phyloP scores from a whole-genome alignment of 208 protist genomes.

The Leishmania amazonensis region DNA sequence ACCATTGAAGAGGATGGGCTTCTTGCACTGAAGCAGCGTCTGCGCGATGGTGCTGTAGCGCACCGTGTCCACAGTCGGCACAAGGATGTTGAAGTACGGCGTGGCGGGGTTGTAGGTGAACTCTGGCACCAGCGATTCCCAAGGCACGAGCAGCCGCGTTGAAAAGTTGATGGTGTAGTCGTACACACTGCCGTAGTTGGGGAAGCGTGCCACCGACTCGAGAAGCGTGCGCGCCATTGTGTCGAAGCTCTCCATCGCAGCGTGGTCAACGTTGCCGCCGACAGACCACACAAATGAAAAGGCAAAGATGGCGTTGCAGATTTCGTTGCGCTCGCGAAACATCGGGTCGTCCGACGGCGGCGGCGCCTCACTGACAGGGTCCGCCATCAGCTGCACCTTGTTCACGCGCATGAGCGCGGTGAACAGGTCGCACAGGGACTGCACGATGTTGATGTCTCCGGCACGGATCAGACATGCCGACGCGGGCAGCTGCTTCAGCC shows the following conservation, averaged over 20 bases:
- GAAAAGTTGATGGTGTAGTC: constrained; percentile 94
- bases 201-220: constrained; percentile 86
- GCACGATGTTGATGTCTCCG: constrained; percentile 93
- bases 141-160: constrained; percentile 78
- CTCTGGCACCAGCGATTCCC: constrained; percentile 78
- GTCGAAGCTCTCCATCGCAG: constrained; percentile 93
- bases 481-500: constrained; percentile 68
- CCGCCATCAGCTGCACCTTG: constrained; percentile 72
- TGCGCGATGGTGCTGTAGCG: constrained; percentile 93
- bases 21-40: constrained; percentile 82
- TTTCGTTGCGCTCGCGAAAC: constrained; percentile 87
- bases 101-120: constrained; percentile 82
- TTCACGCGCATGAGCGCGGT: constrained; percentile 79
- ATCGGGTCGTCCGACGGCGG: constrained; percentile 55
- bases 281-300: constrained; percentile 97
- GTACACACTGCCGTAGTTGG: constrained; percentile 91
- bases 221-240: constrained; percentile 77
- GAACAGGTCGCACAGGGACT: constrained; percentile 93
- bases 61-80: constrained; percentile 97
- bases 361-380: constrained; percentile 52
- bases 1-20: constrained; percentile 96
- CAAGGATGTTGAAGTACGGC: constrained; percentile 97
- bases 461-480: constrained; percentile 82
- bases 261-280: constrained; percentile 93
- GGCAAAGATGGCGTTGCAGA: constrained; percentile 91